These are phyloP conservation scores for Podospora comata DNA, from an alignment of 495 filamentous ascomycete species.

Conservation along the genomic window DNA sequence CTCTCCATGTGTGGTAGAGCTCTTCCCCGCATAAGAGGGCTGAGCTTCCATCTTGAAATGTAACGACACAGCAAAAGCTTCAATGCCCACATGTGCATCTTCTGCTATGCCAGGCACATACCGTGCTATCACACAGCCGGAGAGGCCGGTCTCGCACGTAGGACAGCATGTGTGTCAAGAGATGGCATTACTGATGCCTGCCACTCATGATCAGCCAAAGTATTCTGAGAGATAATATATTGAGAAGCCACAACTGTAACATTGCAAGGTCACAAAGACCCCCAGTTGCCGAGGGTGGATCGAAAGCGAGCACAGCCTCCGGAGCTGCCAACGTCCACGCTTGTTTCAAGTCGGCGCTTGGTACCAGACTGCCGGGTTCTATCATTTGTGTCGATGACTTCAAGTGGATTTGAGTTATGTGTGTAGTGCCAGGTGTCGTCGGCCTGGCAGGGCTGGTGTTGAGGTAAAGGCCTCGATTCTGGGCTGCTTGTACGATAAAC, in stretches of 20 bases:
- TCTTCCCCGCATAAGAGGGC: background rate
- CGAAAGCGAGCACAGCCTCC: background rate
- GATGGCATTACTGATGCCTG: background rate
- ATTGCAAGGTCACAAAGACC: background rate
- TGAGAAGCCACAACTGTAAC: background rate
- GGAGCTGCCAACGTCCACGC: background rate
- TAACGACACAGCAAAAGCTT: background rate
- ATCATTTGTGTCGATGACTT: background rate
- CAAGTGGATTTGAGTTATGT: background rate
- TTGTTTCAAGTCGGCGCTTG: slow-evolving; percentile 9
- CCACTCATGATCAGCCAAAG: background rate
- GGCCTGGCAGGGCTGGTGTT: slow-evolving; percentile 1
- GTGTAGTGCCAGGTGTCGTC: background rate
- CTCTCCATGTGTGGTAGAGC: background rate
- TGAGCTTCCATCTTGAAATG: background rate
- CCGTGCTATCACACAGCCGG: background rate
- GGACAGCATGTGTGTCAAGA: background rate
- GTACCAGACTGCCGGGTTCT: slow-evolving; percentile 9
- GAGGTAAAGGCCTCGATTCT: background rate
- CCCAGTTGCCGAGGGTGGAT: background rate
- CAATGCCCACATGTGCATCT: background rate
- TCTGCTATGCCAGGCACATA: background rate
- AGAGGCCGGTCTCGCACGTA: background rate
- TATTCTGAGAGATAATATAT: background rate
- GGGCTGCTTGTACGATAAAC: background rate